These are phyloP conservation scores for Nakazawaea wickerhamii DNA, from an alignment of 805 yeast species.

Conservation along the genomic window DNA sequence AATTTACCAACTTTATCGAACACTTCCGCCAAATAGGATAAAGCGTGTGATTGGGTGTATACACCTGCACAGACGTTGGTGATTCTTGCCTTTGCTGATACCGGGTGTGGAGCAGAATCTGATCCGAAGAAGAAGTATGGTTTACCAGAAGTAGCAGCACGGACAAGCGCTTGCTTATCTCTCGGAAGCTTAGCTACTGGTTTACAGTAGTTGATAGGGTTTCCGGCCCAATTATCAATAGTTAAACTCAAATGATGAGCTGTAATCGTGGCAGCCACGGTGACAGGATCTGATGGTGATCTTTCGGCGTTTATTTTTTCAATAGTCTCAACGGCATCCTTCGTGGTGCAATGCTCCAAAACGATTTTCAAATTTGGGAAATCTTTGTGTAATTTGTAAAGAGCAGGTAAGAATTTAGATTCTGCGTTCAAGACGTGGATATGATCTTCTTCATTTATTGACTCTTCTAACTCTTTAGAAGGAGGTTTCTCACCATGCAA, in stretches of 20 bases:
- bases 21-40: constrained; percentile 80
- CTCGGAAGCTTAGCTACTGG: constrained; percentile 94
- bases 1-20: constrained; percentile 65
- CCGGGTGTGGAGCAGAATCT: constrained; percentile 96
- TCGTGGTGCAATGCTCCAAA: constrained; percentile 92
- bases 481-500: constrained; percentile 95
- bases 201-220: constrained; percentile 91
- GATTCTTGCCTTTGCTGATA: constrained; percentile 68
- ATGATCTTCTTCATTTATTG: constrained; percentile 43
- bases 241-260: constrained; percentile 91
- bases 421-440: constrained; percentile 94
- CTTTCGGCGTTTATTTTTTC: constrained; percentile 54
- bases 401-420: constrained; percentile 84
- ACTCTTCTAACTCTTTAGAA: constrained; percentile 17
- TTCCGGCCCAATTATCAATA: constrained; percentile 95
- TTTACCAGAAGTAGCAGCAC: constrained; percentile 87
- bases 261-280: constrained; percentile 88
- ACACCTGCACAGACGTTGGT: constrained; percentile 97
- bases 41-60: constrained; percentile 78
- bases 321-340: constrained; percentile 78
- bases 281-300: constrained; percentile 30
- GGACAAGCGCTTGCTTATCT: constrained; percentile 74
- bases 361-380: constrained; percentile 86
- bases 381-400: constrained; percentile 66
- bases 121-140: constrained; percentile 95